phyloP scores from a whole-genome alignment of 345 rosid genomes.

The Chamaenerion angustifolium region DNA sequence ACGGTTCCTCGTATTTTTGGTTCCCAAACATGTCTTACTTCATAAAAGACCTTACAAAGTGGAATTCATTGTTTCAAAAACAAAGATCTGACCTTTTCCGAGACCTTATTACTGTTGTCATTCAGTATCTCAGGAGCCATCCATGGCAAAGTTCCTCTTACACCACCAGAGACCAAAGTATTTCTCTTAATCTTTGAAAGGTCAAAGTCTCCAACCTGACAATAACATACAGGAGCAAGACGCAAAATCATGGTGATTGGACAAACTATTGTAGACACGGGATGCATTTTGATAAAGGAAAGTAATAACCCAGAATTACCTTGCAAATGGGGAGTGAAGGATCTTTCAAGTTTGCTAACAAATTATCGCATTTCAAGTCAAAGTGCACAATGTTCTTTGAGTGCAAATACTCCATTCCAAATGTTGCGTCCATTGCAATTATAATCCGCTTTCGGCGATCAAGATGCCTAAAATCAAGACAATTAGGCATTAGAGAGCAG shows the following conservation, averaged over 20 bases:
- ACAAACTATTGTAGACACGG: not conserved
- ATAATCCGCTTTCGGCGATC: constrained; percentile 69
- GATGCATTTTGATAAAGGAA: not conserved
- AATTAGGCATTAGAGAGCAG: too few relatives aligned
- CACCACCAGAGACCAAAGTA: constrained; percentile 82
- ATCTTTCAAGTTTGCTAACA: constrained; percentile 80
- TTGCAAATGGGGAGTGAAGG: constrained; percentile 87
- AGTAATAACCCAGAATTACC: constrained; percentile 17
- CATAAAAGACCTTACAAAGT: too few relatives aligned
- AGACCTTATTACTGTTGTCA: constrained; percentile 65
- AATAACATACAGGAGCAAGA: too few relatives aligned
- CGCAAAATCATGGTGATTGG: not conserved
- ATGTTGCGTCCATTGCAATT: constrained; percentile 74
- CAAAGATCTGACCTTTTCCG: constrained; percentile 49
- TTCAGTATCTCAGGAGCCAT: constrained; percentile 88
- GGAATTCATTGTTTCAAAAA: too few relatives aligned
- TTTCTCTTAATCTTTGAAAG: constrained; percentile 83
- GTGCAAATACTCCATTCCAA: constrained; percentile 96
- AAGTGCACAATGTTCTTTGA: constrained; percentile 75
- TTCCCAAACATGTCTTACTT: too few relatives aligned
- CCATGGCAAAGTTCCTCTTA: too few relatives aligned
- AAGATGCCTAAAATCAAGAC: constrained; percentile 27
- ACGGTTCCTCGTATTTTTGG: constrained; percentile 61
- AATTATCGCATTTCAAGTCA: constrained; percentile 86
- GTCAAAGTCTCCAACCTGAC: constrained; percentile 90